phyloP scores from a whole-genome alignment of 140 eudicot species.

The Oenanthe javanica region DNA sequence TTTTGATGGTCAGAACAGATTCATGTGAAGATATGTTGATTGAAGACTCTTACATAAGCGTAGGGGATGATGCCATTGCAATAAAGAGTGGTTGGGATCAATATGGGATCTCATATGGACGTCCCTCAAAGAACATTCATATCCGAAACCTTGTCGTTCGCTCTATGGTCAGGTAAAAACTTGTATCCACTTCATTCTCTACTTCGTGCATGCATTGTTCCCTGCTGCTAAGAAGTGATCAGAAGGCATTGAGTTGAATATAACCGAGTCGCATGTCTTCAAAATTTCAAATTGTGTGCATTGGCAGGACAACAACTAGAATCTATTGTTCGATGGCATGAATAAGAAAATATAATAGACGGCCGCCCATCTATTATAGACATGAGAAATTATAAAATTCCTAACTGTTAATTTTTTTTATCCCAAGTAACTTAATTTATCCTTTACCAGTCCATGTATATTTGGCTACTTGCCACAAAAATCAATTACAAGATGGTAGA shows the following conservation, averaged over 20 bases:
- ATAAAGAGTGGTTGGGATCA: slow-evolving; percentile 99
- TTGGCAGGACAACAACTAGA: background rate
- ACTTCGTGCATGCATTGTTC: background rate
- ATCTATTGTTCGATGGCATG: background rate
- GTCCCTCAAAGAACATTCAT: slow-evolving; percentile 75
- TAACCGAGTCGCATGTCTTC: background rate
- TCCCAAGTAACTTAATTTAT: too few species aligned
- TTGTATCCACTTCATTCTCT: background rate
- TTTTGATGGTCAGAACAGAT: slow-evolving; percentile 42
- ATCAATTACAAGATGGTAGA: background rate
- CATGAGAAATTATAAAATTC: background rate
- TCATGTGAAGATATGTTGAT: slow-evolving; percentile 95
- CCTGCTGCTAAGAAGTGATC: background rate
- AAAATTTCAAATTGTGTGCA: background rate
- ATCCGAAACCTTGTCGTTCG: slow-evolving; percentile 86
- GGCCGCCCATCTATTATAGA: background rate
- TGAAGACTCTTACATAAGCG: slow-evolving; percentile 91
- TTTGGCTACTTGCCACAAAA: too few species aligned
- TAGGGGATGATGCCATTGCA: slow-evolving; percentile 93
- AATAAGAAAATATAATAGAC: background rate
- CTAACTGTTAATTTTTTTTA: background rate
- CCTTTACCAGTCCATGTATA: background rate
- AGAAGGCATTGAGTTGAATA: background rate
- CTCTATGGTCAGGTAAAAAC: slow-evolving; percentile 83
- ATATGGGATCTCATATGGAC: slow-evolving; percentile 74